These are phyloP conservation scores for Tolypocladium nubicola DNA, from an alignment of 2,329 filamentous ascomycete genomes.

Conservation along the genomic window DNA sequence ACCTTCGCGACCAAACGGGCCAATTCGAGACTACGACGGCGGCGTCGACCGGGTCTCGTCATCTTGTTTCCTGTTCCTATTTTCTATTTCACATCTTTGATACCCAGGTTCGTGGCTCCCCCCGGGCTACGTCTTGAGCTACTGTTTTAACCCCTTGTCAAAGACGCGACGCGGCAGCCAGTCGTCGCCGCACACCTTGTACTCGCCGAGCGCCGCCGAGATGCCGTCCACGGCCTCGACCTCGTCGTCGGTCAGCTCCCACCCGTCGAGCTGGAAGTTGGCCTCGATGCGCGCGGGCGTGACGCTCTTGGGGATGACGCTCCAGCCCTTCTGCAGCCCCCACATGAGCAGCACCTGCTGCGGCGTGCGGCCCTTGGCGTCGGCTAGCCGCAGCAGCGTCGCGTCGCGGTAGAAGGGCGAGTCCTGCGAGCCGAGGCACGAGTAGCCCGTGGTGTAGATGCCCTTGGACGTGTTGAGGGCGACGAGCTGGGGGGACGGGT, in stretches of 20 bases:
- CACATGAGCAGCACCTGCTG: constrained; percentile 73
- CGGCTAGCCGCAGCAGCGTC: constrained; percentile 50
- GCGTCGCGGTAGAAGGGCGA: constrained; percentile 59
- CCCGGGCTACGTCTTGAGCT: too few species aligned
- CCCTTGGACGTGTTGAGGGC: constrained; percentile 61
- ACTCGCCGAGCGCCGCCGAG: constrained; percentile 49
- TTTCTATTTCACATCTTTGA: not conserved
- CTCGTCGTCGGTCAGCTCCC: constrained; percentile 63
- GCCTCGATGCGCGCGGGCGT: constrained; percentile 61
- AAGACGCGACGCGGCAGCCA: constrained; percentile 74
- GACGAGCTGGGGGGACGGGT: constrained; percentile 70
- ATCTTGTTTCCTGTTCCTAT: too few species aligned
- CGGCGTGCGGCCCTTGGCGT: constrained; percentile 55
- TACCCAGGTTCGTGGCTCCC: not conserved
- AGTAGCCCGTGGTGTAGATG: constrained; percentile 68
- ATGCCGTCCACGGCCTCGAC: constrained; percentile 56
- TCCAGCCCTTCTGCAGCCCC: constrained; percentile 72
- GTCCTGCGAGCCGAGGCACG: constrained; percentile 60
- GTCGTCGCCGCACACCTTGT: constrained; percentile 65
- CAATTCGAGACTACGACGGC: not conserved
- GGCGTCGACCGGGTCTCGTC: not conserved
- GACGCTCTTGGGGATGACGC: constrained; percentile 78
- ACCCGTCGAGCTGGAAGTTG: constrained; percentile 69
- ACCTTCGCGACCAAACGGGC: not conserved
- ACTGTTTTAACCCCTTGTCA: constrained; percentile 56